Conservation (phyloP, 148 eudicot species). For the Rhododendron simsii region DNA sequence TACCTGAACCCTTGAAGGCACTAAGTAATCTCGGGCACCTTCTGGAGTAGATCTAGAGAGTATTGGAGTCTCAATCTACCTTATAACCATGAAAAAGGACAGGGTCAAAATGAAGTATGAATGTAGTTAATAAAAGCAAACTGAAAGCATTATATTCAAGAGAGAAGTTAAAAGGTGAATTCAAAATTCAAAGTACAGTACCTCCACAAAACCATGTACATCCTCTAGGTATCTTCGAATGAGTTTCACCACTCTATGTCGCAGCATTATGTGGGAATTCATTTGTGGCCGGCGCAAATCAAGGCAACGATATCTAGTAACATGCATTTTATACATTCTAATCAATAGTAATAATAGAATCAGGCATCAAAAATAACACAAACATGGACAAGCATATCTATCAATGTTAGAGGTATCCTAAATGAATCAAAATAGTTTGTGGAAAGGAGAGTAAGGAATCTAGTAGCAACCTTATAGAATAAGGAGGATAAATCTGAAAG, state of each 20-base stretch:
- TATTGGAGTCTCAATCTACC: constrained; percentile 99
- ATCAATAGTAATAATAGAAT: not conserved
- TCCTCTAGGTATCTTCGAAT: constrained; percentile 89
- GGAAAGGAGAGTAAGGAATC: not conserved
- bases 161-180: not conserved
- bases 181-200: constrained; percentile 17
- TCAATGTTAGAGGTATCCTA: not conserved
- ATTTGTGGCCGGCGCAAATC: constrained; percentile 83
- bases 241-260: constrained; percentile 76
- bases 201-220: constrained; percentile 87
- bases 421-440: not conserved
- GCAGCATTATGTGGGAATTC: constrained; percentile 67
- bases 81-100: constrained; percentile 54
- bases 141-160: constrained; percentile 3
- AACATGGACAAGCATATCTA: not conserved
- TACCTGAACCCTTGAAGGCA: constrained; percentile 99
- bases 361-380: not conserved
- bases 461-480: not conserved
- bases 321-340: constrained; percentile 6
- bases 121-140: not conserved
- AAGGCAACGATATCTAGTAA: constrained; percentile 81
- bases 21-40: constrained; percentile 99
- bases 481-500: not conserved
- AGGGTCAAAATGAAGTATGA: constrained; percentile 26
- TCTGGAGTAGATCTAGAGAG: constrained; percentile 97